Conservation (phyloP, 108 stramenopile species). For the Mediolabrus comicus region DNA sequence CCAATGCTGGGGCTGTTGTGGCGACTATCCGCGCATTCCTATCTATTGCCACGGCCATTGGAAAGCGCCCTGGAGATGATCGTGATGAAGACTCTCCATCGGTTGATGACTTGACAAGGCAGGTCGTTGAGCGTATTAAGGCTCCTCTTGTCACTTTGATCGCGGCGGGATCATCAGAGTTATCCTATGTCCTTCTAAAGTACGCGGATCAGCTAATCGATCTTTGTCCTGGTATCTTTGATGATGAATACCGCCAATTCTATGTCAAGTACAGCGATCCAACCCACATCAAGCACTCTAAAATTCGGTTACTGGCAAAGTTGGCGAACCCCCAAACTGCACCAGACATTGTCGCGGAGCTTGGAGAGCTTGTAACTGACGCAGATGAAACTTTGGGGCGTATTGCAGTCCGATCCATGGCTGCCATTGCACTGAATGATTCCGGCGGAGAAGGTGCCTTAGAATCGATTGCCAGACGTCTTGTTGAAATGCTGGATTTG, state of each 20-base stretch:
- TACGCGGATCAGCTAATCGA: conserved; percentile 92
- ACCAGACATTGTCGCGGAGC: conserved; percentile 94
- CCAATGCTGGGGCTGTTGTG: conserved; percentile 93
- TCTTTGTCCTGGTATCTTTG: conserved; percentile 93
- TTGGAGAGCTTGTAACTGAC: conserved; percentile 91
- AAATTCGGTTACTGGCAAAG: conserved; percentile 87
- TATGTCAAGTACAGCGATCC: conserved; percentile 95
- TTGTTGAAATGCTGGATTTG: conserved; percentile 90
- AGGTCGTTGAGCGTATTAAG: conserved; percentile 92
- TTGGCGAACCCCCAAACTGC: conserved; percentile 89
- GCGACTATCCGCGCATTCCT: conserved; percentile 95
- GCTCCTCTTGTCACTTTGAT: conserved; percentile 95
- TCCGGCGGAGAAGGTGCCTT: conserved; percentile 82
- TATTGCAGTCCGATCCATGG: conserved; percentile 89
- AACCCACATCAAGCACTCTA: conserved; percentile 93
- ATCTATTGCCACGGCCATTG: conserved; percentile 83
- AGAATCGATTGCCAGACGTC: conserved; percentile 79
- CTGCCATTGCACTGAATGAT: conserved; percentile 83
- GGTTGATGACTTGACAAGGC: conserved; percentile 67
- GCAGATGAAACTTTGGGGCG: conserved; percentile 78
- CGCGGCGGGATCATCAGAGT: conserved; percentile 84
- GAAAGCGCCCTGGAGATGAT: conserved; percentile 51
- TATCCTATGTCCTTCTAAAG: conserved; percentile 86
- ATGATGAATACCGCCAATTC: conserved; percentile 97
- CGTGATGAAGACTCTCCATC: conserved; percentile 38